These are phyloP conservation scores for Ascodesmis nigricans DNA, from an alignment of 495 filamentous ascomycete species.

Conservation along the genomic window DNA sequence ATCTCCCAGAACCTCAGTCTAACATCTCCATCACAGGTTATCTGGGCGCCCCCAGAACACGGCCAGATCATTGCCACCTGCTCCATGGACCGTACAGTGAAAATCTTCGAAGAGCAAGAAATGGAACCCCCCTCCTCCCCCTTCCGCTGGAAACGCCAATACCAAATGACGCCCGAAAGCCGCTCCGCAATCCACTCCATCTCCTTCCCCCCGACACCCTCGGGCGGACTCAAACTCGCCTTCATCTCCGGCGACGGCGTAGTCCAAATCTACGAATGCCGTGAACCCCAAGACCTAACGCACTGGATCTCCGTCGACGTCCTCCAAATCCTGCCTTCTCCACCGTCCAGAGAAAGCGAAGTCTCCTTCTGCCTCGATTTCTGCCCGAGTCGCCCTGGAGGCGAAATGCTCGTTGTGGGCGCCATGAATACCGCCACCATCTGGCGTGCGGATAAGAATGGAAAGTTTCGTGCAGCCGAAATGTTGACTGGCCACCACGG, in stretches of 20 bases:
- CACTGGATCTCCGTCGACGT: slow-evolving; percentile 55
- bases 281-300: slow-evolving; percentile 57
- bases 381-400: slow-evolving; percentile 44
- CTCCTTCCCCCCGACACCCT: slow-evolving; percentile 27
- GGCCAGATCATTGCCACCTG: slow-evolving; percentile 21
- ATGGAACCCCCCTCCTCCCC: slow-evolving; percentile 15
- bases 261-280: slow-evolving; percentile 63
- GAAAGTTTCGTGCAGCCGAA: slow-evolving; percentile 56
- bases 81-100: slow-evolving; percentile 18
- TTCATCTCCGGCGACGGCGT: slow-evolving; percentile 60
- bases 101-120: slow-evolving; percentile 22
- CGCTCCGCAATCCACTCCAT: slow-evolving; percentile 22
- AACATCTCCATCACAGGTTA: slow-evolving; percentile 12
- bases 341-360: slow-evolving; percentile 51
- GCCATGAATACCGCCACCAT: slow-evolving; percentile 61
- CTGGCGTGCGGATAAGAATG: slow-evolving; percentile 37
- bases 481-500: slow-evolving; percentile 46
- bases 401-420: slow-evolving; percentile 49
- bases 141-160: slow-evolving; percentile 21
- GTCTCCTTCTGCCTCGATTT: slow-evolving; percentile 67
- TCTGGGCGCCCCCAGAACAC: slow-evolving; percentile 21
- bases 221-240: slow-evolving; percentile 58
- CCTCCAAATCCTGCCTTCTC: slow-evolving; percentile 36
- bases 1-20: neutral
- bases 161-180: slow-evolving; percentile 19